Evolutionary conservation across 1,284 basidiomycete species (phyloP), one percentile per base, ranked within the genome.

Genomic region (Cryptococcus sp.): DNA sequence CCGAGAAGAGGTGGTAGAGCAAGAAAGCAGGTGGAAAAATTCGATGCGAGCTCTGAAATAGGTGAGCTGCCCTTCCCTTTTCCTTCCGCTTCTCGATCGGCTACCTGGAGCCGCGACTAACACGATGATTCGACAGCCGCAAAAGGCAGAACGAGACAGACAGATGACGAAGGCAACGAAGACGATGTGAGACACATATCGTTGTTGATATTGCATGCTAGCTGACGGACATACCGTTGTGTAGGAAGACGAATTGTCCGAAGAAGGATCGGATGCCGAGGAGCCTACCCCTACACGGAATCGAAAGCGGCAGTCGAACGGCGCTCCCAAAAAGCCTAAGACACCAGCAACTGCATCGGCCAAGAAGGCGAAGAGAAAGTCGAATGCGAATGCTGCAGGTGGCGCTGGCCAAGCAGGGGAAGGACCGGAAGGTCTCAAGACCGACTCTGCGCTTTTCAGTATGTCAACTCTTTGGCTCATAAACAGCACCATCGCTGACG

Each of bases 391-490:
- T 20, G 52, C 49, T 4, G 52, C 54, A 2, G 63, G 44, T 7
- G 53, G 41, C 6, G 58, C 41, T 15, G 57, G 16, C 13, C 53
- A 53, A 13, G 47, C 50, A 17, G 60, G 53, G 17, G 62, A 66
- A 44, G 61, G 53, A 3, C 62, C 53, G 15, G 65, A 73, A 31
- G 70, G 61, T 11, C 61, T 74, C 52, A 75, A 73, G 60, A 67
- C 62, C 11, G 74, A 76, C 56, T 72, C 68, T 22, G 49, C 69
- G 0, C 53, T 76, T 1, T 75, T 74, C 62, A 76, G 74, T 77
- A 27, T 35, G 31, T 35, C 8, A 35, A 50, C 73, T 64, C 44
- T 22, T 22, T 27, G 38, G 39, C 45, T 27, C 20, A 41, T 56
- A 47, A 31, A 42, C 45, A 35, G 20, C 31, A 15, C 31, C 16